Percentiles rank a stretch among this genome's conserved stretches.
phyloP scores from a whole-genome alignment of 495 filamentous ascomycete genomes.

The Podospora pseudopauciseta region DNA sequence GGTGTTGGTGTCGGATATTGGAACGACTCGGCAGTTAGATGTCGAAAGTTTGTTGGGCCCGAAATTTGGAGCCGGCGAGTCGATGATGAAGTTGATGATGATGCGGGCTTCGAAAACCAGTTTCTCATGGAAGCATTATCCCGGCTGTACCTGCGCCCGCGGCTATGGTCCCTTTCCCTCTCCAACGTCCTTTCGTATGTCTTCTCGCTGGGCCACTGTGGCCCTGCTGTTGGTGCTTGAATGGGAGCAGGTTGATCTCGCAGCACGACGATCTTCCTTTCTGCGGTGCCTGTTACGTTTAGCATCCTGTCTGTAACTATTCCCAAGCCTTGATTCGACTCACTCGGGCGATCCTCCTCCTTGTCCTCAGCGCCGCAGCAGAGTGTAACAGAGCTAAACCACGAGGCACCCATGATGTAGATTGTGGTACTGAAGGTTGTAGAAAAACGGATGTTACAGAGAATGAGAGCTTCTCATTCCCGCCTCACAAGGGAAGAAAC shows the following conservation, averaged over 20 bases:
- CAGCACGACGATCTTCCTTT: constrained; percentile 34
- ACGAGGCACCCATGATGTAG: constrained; percentile 39
- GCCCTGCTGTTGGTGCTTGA: constrained; percentile 33
- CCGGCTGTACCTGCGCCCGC: constrained; percentile 30
- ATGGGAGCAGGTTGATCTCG: constrained; percentile 40
- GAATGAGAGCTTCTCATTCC: constrained; percentile 16
- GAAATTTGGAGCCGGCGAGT: constrained; percentile 47
- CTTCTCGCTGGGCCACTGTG: constrained; percentile 28
- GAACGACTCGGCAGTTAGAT: constrained; percentile 48
- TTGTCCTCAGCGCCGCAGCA: constrained; percentile 37
- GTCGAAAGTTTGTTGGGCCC: constrained; percentile 47
- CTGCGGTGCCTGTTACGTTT: constrained; percentile 10
- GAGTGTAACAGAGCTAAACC: constrained; percentile 36
- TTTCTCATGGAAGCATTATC: constrained; percentile 33
- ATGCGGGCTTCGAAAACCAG: constrained; percentile 24
- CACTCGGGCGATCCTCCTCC: constrained; percentile 35
- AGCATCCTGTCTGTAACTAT: not conserved
- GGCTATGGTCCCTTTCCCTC: constrained; percentile 34
- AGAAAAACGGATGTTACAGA: constrained; percentile 14
- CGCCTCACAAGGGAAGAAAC: constrained; percentile 17
- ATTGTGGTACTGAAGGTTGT: constrained; percentile 29
- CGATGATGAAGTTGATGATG: constrained; percentile 27
- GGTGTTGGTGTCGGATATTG: constrained; percentile 33
- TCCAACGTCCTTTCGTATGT: constrained; percentile 27
- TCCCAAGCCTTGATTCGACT: constrained; percentile 17